phyloP scores from a whole-genome alignment of 352 stramenopile species.

The Pythium dissotocum region DNA sequence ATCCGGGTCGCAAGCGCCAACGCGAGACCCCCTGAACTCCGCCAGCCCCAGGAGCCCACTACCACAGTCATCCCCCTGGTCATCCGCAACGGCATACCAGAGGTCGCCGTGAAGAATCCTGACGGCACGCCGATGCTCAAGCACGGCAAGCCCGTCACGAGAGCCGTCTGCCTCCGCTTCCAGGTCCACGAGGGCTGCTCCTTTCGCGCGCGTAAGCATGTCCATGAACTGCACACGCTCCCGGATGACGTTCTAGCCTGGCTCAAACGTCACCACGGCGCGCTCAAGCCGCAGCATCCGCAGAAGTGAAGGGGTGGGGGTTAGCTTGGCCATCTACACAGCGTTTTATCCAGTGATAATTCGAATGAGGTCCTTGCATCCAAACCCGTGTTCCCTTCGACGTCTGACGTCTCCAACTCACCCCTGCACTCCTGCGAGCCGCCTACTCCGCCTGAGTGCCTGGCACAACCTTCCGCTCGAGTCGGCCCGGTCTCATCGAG shows the following conservation, averaged over 20 bases:
- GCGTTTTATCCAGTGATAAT: conserved; percentile 4
- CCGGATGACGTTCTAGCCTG: not conserved
- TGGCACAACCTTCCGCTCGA: too few species aligned
- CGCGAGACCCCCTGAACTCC: not conserved
- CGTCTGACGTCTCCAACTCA: not conserved
- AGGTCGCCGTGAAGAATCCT: not conserved
- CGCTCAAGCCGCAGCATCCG: not conserved
- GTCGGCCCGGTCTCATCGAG: too few species aligned
- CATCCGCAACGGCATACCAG: not conserved
- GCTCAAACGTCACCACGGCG: not conserved
- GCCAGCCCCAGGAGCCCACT: not conserved
- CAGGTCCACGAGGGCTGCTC: not conserved
- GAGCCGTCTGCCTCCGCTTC: conserved; percentile 2
- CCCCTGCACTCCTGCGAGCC: not conserved
- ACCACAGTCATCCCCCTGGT: not conserved
- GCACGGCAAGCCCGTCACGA: not conserved
- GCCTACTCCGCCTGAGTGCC: too few species aligned
- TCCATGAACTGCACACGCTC: not conserved
- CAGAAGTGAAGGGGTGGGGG: too few species aligned
- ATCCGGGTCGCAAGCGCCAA: not conserved
- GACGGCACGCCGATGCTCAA: not conserved
- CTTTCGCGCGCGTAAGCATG: not conserved
- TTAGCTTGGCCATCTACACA: not conserved
- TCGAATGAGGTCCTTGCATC: conserved; percentile 1
- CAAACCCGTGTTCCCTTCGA: not conserved